Evolutionary conservation across 441 rosid genomes (phyloP).

Genomic region (Arabidopsis hybrid): DNA sequence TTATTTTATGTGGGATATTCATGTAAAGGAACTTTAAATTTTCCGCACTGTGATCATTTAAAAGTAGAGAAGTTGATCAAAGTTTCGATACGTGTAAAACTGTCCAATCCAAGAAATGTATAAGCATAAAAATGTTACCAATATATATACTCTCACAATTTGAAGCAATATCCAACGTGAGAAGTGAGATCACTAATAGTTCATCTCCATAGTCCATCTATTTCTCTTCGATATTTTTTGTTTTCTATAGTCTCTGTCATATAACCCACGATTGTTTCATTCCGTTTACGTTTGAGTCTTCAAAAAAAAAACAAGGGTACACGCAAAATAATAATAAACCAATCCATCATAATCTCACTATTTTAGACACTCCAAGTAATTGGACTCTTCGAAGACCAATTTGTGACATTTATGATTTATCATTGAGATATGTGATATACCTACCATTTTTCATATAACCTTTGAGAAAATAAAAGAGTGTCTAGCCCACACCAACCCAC

Average conservation of each 20-base stretch:
- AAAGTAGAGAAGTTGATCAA: conserved; percentile 7
- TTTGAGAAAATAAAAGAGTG: conserved; percentile 24
- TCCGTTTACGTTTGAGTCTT: not conserved
- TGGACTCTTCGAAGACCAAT: not conserved
- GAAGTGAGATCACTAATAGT: not conserved
- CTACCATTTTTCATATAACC: not conserved
- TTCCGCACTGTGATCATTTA: conserved; percentile 32
- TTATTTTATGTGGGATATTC: conserved; percentile 20
- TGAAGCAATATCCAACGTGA: not conserved
- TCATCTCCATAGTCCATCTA: not conserved
- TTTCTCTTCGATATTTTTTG: too few species aligned
- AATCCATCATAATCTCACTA: not conserved
- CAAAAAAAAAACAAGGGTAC: not conserved
- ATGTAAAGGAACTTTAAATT: conserved; percentile 34
- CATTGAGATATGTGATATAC: not conserved
- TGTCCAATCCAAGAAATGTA: conserved; percentile 20
- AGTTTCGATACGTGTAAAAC: conserved; percentile 22
- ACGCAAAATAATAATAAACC: too few species aligned
- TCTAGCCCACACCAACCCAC: conserved; percentile 38
- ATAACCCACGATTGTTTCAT: not conserved
- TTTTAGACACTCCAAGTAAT: not conserved
- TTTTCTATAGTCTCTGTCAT: not conserved
- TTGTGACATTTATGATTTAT: not conserved
- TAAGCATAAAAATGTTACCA: not conserved
- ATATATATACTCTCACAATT: not conserved